Evolutionary conservation across 768 basidiomycete genomes (phyloP).

Genomic region (Cyathus striatus): DNA sequence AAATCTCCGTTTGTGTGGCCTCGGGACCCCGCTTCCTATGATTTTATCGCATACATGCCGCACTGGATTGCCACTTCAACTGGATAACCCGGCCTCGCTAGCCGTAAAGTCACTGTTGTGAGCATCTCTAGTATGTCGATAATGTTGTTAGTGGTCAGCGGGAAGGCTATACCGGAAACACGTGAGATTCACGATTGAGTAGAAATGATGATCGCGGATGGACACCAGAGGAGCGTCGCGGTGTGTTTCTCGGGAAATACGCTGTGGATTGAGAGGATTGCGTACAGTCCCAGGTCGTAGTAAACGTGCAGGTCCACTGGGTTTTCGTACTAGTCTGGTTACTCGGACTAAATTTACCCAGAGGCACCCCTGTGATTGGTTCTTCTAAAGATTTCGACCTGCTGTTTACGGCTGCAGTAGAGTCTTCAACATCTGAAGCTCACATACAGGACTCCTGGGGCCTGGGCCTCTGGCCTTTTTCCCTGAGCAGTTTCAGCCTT

Average conservation of each 20-base stretch:
- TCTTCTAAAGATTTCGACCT: conserved; percentile 8
- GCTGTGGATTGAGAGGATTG: conserved; percentile 31
- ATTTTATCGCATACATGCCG: conserved; percentile 12
- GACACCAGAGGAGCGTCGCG: conserved; percentile 51
- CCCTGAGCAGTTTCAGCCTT: conserved; percentile 20
- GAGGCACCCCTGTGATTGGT: conserved; percentile 19
- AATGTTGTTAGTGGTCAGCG: conserved; percentile 16
- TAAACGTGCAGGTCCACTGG: conserved; percentile 6
- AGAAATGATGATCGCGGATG: conserved; percentile 8
- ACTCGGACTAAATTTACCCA: conserved; percentile 20
- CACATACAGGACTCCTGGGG: conserved; percentile 34
- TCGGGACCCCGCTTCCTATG: conserved; percentile 42
- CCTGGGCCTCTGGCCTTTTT: conserved; percentile 41
- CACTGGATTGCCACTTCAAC: conserved; percentile 18
- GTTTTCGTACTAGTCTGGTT: conserved; percentile 18
- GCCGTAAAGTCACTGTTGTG: conserved; percentile 10
- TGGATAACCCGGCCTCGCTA: conserved; percentile 16
- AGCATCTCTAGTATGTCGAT: conserved; percentile 11
- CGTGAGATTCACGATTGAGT: conserved; percentile 25
- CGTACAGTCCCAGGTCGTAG: conserved; percentile 24
- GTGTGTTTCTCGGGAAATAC: conserved; percentile 18
- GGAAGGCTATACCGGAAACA: conserved; percentile 49
- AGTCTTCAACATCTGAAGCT: conserved; percentile 13
- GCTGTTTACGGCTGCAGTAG: not conserved
- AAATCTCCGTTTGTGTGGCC: conserved; percentile 43